Evolutionary conservation across 139 green algal species (phyloP).

Genomic region (Tetraselmis striata): DNA sequence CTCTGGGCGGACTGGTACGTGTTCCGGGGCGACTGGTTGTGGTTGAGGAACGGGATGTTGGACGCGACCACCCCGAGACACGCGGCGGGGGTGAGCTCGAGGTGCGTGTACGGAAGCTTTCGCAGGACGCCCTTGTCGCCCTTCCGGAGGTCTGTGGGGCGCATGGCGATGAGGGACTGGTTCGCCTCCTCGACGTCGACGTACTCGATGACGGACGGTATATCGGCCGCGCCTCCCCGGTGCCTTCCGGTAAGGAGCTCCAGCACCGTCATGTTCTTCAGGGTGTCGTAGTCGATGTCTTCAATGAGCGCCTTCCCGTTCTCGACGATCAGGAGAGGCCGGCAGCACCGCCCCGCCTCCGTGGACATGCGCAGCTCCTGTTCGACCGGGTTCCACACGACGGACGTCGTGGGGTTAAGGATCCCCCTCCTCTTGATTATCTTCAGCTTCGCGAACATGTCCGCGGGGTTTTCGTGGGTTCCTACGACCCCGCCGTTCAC

Average conservation of each 20-base stretch:
- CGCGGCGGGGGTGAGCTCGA: conserved; percentile 96
- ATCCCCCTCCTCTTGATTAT: neutral
- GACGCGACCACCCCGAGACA: conserved; percentile 96
- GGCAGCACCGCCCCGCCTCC: conserved; percentile 72
- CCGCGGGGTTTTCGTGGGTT: no score
- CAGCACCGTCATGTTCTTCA: neutral
- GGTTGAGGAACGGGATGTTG: conserved; percentile 99
- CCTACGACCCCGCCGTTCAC: no score
- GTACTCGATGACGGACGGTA: conserved; percentile 56
- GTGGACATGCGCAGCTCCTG: conserved; percentile 84
- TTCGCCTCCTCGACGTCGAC: conserved; percentile 92
- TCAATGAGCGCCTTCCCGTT: conserved; percentile 40
- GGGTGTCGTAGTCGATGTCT: conserved; percentile 35
- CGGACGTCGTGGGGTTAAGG: no score
- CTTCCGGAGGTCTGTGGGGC: conserved; percentile 55
- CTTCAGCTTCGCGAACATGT: neutral
- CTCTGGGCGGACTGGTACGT: conserved; percentile 93
- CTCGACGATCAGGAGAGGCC: conserved; percentile 90
- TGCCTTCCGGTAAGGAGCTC: conserved; percentile 12
- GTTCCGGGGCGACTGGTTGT: conserved; percentile 97
- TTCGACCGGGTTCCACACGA: conserved; percentile 80
- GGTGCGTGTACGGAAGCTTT: conserved; percentile 99
- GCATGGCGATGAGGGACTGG: conserved; percentile 99
- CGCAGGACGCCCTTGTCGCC: no score
- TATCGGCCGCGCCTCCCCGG: no score